Evolutionary conservation across 148 eudicot genomes (phyloP), one percentile per base, ranked within the genome.

Genomic region (Amaranthus palmeri): DNA sequence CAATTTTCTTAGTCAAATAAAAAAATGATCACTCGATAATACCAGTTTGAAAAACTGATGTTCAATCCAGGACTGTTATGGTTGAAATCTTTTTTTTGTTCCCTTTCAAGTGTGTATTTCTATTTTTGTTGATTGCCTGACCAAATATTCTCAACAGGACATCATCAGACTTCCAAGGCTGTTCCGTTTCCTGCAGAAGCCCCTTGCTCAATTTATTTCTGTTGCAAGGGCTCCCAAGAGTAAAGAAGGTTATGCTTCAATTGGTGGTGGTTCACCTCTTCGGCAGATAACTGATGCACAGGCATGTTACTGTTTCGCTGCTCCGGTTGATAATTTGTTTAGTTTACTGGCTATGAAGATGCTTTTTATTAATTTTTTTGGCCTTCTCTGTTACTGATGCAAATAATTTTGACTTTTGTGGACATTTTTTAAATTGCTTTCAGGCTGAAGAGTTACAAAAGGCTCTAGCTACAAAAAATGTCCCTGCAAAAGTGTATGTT

Each of bases 231-330:
- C 99, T 78, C 97, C 99, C 4, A 95, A 95, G 83, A 95, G 99
- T 83, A 95, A 87, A 82, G 99, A 95, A 87, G 99, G 96, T 47
- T 95, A 95, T 83, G 99, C 99, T 78, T 89, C 99, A 60, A 95
- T 95, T 79, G 99, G 99, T 60, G 99, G 99, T 76, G 99, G 99
- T 52, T 95, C 99, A 78, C 97, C 97, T 60, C 93, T 95, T 80
- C 88, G 99, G 67, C 78, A 79, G 71, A 95, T 91, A 69, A 95
- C 99, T 59, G 99, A 91, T 86, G 96, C 85, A 58, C 99, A 95
- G 99, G 99, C 81, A 85, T 77, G 90, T 60, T 8, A 62, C n/a
- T 41, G 47, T 51, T 74, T 63, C 51, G 2, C 55, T 49, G 7
- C 63, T 54, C 48, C 61, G 46, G 43, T 53, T 61, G 49, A n/a